Base-by-base conservation (phyloP, 305 asterid genomes). In the Andrographis paniculata region DNA sequence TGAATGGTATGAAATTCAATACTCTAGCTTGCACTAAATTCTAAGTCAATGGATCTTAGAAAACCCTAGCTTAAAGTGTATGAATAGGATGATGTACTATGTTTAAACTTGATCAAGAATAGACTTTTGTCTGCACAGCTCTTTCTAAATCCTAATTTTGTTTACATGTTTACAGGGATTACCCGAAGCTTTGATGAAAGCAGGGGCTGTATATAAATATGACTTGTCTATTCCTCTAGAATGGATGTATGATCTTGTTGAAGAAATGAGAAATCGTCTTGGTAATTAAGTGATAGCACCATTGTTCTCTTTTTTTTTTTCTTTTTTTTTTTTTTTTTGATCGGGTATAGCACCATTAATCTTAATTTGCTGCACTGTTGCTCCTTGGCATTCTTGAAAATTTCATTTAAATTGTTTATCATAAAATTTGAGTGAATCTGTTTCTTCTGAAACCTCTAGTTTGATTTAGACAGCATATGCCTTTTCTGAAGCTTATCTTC, bases 161-260 rank as follows among this genome's bases (percentile, higher is more conserved):
- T 59, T 52, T 55, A 45, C 46, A 61, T 68, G 64, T 21, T 49
- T 54, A 49, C 74, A 89, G 96, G 99, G 99, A 53, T 37, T 91
- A 54, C 70, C 99, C 47, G 99, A 91, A 78, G 99, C 99, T 60
- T 62, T 91, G 69, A 71, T 83, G 96, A 91, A 83, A 74, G 96
- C 87, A 11, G 99, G 99, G 50, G 96, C 92, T 33, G 87, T 74
- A 20, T 91, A 78, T 69, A 91, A 91, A 67, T 91, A 91, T 48
- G 99, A 91, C 74, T 63, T 86, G 63, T 91, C 99, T 23, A 65
- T 91, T 47, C 99, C 99, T 50, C 74, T 74, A 43, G 93, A 67
- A 52, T 80, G 80, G 77, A 76, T 91, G 81, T 86, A 91, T 51
- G 94, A 75, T 53, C 82, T 91, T 61, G 96, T 91, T 47, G 83